Evolutionary conservation across 2,329 filamentous ascomycete genomes (phyloP).

Genomic region (Sclerotinia trifoliorum): DNA sequence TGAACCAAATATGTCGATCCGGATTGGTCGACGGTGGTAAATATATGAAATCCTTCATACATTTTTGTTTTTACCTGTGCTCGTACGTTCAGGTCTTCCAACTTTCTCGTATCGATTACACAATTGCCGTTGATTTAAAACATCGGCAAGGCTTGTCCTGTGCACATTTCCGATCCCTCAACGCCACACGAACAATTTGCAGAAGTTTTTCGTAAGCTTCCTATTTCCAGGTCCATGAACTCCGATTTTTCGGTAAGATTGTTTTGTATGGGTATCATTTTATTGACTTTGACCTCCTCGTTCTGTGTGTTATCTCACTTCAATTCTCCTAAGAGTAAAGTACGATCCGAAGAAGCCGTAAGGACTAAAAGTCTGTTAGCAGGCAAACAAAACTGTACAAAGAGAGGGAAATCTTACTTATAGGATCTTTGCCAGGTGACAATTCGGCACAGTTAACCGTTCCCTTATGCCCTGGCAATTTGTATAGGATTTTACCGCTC

Average conservation of each 20-base stretch:
- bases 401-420: slow-evolving; percentile 62
- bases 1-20: slow-evolving; percentile 15
- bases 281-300: slow-evolving; percentile 10
- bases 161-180: neutral
- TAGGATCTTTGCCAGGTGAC: slow-evolving; percentile 77
- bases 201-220: slow-evolving; percentile 5
- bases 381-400: slow-evolving; percentile 21
- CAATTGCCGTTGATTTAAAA: slow-evolving; percentile 15
- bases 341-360: slow-evolving; percentile 86
- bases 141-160: slow-evolving; percentile 12
- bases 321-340: slow-evolving; percentile 78
- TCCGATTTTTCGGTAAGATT: slow-evolving; percentile 9
- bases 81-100: slow-evolving; percentile 2
- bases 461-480: slow-evolving; percentile 91
- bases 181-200: slow-evolving; percentile 4
- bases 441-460: slow-evolving; percentile 95
- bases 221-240: neutral
- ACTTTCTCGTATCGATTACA: slow-evolving; percentile 2
- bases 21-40: slow-evolving; percentile 2
- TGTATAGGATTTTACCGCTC: slow-evolving; percentile 88
- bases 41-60: neutral
- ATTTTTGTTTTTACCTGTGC: slow-evolving; percentile 2
- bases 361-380: slow-evolving; percentile 58
- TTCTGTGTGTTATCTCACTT: slow-evolving; percentile 48
- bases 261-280: slow-evolving; percentile 18